Evolutionary conservation across 148 eudicot genomes (phyloP).

Genomic region (Arbutus unedo): DNA sequence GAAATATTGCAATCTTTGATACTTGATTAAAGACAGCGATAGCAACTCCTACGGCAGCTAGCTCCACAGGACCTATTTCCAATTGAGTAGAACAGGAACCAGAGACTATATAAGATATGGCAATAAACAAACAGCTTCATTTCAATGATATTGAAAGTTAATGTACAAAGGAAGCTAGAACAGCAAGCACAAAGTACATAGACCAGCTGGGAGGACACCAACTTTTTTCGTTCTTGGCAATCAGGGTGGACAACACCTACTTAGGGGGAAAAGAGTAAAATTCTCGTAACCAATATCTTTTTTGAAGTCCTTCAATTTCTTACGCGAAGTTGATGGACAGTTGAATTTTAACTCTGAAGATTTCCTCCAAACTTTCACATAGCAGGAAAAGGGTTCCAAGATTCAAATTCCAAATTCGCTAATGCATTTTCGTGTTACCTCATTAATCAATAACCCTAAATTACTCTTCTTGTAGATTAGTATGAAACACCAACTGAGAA

Average conservation of each 20-base stretch:
- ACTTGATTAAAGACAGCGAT: constrained; percentile 47
- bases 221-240: neutral
- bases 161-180: neutral
- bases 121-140: neutral
- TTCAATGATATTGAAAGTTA: neutral
- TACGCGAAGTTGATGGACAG: neutral
- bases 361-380: neutral
- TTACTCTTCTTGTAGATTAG: neutral
- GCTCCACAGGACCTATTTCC: constrained; percentile 38
- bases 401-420: neutral
- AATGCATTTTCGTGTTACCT: neutral
- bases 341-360: neutral
- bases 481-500: neutral
- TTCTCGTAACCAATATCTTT: neutral
- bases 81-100: constrained; percentile 2
- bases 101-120: neutral
- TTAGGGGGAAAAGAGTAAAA: neutral
- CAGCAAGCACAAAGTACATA: neutral
- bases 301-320: neutral
- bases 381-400: neutral
- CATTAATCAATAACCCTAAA: neutral
- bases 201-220: neutral
- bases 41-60: constrained; percentile 45
- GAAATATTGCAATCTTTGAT: constrained; percentile 41
- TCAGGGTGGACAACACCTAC: neutral